Conservation (phyloP, 169 alveolate species). For the Eimeria maxima region DNA sequence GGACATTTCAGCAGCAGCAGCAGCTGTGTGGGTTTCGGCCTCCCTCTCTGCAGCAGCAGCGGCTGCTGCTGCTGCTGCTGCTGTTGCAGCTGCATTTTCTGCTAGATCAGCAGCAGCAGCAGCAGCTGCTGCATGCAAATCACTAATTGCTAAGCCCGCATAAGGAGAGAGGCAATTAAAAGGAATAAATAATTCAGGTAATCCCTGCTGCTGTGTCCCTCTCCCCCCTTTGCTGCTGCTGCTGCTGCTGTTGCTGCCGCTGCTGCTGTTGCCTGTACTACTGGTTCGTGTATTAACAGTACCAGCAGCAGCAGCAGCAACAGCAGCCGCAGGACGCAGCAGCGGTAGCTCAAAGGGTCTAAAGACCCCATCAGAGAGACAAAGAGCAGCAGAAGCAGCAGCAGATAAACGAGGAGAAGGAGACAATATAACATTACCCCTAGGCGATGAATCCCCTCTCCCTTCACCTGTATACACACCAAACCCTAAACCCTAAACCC, state of each 20-base stretch:
- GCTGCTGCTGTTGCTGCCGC: slow-evolving; percentile 20
- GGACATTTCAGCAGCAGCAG: background rate
- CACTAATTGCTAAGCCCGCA: background rate
- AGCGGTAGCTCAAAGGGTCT: too few relatives aligned
- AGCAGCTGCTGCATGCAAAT: background rate
- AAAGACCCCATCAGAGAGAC: too few relatives aligned
- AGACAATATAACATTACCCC: background rate
- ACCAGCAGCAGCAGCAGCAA: slow-evolving; percentile 24
- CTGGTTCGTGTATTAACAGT: background rate
- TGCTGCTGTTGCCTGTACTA: slow-evolving; percentile 2
- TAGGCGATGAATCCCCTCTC: background rate
- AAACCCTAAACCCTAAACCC: slow-evolving; percentile 32
- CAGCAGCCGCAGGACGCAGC: background rate
- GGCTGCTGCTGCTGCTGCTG: slow-evolving; percentile 16
- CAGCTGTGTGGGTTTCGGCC: too few relatives aligned
- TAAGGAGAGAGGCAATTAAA: background rate
- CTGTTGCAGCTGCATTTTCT: slow-evolving; percentile 6
- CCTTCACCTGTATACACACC: background rate
- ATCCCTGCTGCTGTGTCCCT: background rate
- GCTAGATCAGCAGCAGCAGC: slow-evolving; percentile 9
- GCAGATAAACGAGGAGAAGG: background rate
- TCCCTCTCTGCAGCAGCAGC: slow-evolving; percentile 1
- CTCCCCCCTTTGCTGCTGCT: slow-evolving; percentile 35
- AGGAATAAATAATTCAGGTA: background rate
- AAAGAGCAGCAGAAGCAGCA: too few relatives aligned